A percentile compares a stretch with the other conserved stretches of the same genome.
These are phyloP conservation scores for Kluyveromyces sp. DNA, from an alignment of 1,139 yeast genomes.

Conservation along the genomic window DNA sequence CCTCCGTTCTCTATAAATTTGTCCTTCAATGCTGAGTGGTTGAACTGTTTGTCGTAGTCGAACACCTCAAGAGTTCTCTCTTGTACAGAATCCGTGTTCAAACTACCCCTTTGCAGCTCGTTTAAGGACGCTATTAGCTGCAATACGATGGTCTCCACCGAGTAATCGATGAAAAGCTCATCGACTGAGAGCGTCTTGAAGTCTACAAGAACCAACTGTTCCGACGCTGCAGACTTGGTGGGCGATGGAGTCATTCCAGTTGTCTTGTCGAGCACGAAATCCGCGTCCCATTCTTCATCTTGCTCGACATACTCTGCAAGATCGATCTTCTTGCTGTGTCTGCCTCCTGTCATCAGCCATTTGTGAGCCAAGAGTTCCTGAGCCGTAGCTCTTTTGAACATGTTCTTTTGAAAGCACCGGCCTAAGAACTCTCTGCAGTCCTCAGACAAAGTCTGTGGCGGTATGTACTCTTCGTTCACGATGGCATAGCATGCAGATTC, in stretches of 20 bases:
- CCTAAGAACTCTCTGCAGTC: conserved; percentile 56
- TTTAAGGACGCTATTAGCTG: not conserved
- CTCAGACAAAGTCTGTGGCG: conserved; percentile 57
- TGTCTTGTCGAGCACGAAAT: conserved; percentile 18
- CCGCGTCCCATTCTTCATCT: conserved; percentile 26
- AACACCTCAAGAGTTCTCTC: conserved; percentile 11
- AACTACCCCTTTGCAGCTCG: not conserved
- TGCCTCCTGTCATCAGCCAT: conserved; percentile 19
- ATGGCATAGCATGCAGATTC: conserved; percentile 91
- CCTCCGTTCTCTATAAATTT: conserved; percentile 26
- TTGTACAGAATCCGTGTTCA: not conserved
- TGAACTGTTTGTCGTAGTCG: conserved; percentile 15
- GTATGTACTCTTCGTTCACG: conserved; percentile 77
- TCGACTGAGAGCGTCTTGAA: conserved; percentile 2
- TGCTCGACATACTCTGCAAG: conserved; percentile 4
- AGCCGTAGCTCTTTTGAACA: conserved; percentile 30
- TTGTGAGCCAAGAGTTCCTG: conserved; percentile 22
- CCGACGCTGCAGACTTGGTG: conserved; percentile 2
- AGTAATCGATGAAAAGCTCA: conserved; percentile 4
- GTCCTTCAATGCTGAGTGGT: conserved; percentile 18
- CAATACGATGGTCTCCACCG: conserved; percentile 6
- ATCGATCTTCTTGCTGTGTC: not conserved
- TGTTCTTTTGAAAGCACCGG: conserved; percentile 59
- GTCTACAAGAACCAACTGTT: not conserved
- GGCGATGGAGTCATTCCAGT: conserved; percentile 14